Evolutionary conservation across 306 rosid genomes (phyloP).

Genomic region (Acacia confusa): DNA sequence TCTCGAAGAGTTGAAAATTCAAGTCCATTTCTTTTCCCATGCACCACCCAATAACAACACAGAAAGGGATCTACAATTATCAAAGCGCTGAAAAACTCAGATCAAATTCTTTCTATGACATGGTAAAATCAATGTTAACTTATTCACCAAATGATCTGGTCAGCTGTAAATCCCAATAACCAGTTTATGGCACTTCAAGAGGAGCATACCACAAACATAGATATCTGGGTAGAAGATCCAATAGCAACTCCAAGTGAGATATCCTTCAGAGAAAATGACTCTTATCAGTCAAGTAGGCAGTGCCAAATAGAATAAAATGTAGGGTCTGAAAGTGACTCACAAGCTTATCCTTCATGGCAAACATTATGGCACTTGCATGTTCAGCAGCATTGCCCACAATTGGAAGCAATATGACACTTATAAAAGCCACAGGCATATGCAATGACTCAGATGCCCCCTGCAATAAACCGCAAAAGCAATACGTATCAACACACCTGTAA

Average conservation of each 20-base stretch:
- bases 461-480: slow-evolving; percentile 29
- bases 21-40: slow-evolving; percentile 91
- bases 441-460: slow-evolving; percentile 90
- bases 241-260: slow-evolving; percentile 90
- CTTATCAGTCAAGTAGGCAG: slow-evolving; percentile 34
- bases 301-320: slow-evolving; percentile 1
- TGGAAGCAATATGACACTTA: slow-evolving; percentile 89
- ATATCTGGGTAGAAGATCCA: slow-evolving; percentile 94
- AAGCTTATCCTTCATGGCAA: slow-evolving; percentile 94
- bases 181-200: slow-evolving; percentile 33
- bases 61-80: slow-evolving; percentile 73
- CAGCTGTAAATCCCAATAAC: slow-evolving; percentile 9
- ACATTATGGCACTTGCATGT: slow-evolving; percentile 93
- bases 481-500: slow-evolving; percentile 20
- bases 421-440: slow-evolving; percentile 84
- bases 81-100: slow-evolving; percentile 14
- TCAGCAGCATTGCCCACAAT: slow-evolving; percentile 72
- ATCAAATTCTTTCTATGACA: slow-evolving; percentile 12
- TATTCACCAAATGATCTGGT: background rate
- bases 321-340: slow-evolving; percentile 56
- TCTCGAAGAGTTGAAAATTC: slow-evolving; percentile 93
- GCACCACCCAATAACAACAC: slow-evolving; percentile 93
- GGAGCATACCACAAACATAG: slow-evolving; percentile 86
- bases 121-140: slow-evolving; percentile 18
- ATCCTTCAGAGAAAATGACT: slow-evolving; percentile 55